phyloP scores from a whole-genome alignment of 805 yeast genomes.

The Candida odintsovae region DNA sequence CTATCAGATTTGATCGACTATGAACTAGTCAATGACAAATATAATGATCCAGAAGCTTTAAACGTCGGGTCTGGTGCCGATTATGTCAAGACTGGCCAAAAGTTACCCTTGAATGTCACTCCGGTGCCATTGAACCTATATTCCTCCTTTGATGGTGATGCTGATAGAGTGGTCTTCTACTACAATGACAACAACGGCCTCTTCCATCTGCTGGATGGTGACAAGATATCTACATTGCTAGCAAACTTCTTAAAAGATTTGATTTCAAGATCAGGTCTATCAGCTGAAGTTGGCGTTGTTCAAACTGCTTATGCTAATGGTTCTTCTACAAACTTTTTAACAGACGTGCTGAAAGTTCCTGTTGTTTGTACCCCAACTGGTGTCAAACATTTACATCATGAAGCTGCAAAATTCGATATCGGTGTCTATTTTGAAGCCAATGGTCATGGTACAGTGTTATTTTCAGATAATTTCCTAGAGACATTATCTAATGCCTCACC shows the following conservation, averaged over 20 bases:
- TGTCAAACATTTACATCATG: conserved; percentile 91
- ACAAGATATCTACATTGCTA: conserved; percentile 81
- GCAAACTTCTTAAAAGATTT: conserved; percentile 61
- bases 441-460: conserved; percentile 97
- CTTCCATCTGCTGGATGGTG: conserved; percentile 80
- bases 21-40: conserved; percentile 49
- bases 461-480: conserved; percentile 47
- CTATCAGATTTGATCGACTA: conserved; percentile 37
- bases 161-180: conserved; percentile 88
- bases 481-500: conserved; percentile 34
- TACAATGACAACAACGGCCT: conserved; percentile 33
- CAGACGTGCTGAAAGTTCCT: conserved; percentile 57
- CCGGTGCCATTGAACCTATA: conserved; percentile 46
- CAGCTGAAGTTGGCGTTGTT: conserved; percentile 64
- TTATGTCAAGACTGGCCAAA: conserved; percentile 85
- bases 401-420: conserved; percentile 77
- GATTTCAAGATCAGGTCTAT: conserved; percentile 37
- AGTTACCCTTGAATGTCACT: conserved; percentile 55
- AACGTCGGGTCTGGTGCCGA: conserved; percentile 93
- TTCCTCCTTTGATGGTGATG: conserved; percentile 95
- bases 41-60: conserved; percentile 47
- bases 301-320: conserved; percentile 99
- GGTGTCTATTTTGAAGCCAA: conserved; percentile 98
- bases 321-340: conserved; percentile 69
- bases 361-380: conserved; percentile 92